Evolutionary conservation across 1,284 basidiomycete species (phyloP).

Genomic region (Irpex sp.): DNA sequence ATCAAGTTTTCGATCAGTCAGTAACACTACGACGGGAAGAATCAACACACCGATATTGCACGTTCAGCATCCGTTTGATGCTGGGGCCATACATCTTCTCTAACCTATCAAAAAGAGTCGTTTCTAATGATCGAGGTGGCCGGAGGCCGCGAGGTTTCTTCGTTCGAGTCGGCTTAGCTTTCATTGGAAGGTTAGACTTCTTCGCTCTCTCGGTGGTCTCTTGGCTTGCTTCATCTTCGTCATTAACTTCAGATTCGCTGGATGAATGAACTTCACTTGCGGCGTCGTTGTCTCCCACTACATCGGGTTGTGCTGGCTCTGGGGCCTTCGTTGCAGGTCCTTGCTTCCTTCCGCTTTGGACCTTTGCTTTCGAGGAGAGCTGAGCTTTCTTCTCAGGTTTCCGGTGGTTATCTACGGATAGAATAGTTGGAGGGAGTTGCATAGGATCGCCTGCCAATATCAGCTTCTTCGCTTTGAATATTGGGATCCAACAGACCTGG

Average conservation of each 20-base stretch:
- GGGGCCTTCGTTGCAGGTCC: not conserved
- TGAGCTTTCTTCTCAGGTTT: slow-evolving; percentile 26
- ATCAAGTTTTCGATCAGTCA: not conserved
- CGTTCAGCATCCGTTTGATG: slow-evolving; percentile 84
- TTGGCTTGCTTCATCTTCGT: not conserved
- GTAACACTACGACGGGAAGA: not conserved
- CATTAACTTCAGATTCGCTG: not conserved
- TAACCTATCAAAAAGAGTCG: slow-evolving; percentile 88
- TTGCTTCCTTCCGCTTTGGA: slow-evolving; percentile 2
- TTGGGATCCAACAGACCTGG: slow-evolving; percentile 93
- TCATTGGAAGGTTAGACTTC: not conserved
- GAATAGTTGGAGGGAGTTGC: slow-evolving; percentile 91
- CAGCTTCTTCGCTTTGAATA: slow-evolving; percentile 85
- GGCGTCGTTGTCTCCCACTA: not conserved
- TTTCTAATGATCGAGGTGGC: slow-evolving; percentile 78
- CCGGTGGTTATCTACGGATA: slow-evolving; percentile 45
- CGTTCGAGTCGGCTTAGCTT: not conserved
- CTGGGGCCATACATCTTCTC: slow-evolving; percentile 82
- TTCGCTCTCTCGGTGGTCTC: not conserved
- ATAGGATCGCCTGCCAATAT: slow-evolving; percentile 89
- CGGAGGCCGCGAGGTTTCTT: slow-evolving; percentile 30
- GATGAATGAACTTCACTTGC: not conserved
- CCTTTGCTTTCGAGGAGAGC: slow-evolving; percentile 23
- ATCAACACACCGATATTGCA: slow-evolving; percentile 74
- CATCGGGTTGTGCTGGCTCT: not conserved